Evolutionary conservation across 345 rosid genomes (phyloP), one percentile per base, ranked within the genome.

Genomic region (Salix exigua): DNA sequence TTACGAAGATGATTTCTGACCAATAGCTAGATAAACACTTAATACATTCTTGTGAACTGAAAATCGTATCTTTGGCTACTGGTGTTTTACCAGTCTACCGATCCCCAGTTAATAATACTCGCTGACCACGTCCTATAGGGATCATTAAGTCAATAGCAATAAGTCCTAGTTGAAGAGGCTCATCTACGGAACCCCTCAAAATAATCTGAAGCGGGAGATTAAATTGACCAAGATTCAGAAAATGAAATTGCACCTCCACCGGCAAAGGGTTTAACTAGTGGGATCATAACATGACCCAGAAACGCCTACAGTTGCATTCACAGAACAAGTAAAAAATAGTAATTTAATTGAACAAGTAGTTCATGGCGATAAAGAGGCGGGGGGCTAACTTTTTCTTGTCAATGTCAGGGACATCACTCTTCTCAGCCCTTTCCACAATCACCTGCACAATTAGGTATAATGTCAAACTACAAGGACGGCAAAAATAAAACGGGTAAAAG

Each of bases 351-450:
- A 35, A 26, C n/a, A 30, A 26, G 64, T 37, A 62, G 61, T 37
- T 11, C 70, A 68, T 18, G 25, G 66, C 23, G 33, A 44, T 4
- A 37, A 35, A 67, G 13, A 74, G 26, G 26, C 66, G 19, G 13
- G 30, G 26, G 31, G 82, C 96, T 70, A 46, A 92, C 99, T 96
- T 96, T 75, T 92, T 96, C 89, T 93, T 96, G 77, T 96, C 99
- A 80, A 96, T 96, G 60, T 93, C 97, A 33, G 98, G 98, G 17
- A 96, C 98, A 81, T 93, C 99, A 44, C 91, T 92, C 88, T 90
- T 96, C 73, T 96, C 97, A 46, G 95, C 94, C 85, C 91, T 93
- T 82, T 96, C 99, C 0, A 93, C 98, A 25, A 96, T 96, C 76
- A 96, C 98, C 98, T 93, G 81, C 68, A 80, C 17, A 62, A 33